These are phyloP conservation scores for Calonectria hawksworthii DNA, from an alignment of 2,329 filamentous ascomycete genomes.

Conservation along the genomic window DNA sequence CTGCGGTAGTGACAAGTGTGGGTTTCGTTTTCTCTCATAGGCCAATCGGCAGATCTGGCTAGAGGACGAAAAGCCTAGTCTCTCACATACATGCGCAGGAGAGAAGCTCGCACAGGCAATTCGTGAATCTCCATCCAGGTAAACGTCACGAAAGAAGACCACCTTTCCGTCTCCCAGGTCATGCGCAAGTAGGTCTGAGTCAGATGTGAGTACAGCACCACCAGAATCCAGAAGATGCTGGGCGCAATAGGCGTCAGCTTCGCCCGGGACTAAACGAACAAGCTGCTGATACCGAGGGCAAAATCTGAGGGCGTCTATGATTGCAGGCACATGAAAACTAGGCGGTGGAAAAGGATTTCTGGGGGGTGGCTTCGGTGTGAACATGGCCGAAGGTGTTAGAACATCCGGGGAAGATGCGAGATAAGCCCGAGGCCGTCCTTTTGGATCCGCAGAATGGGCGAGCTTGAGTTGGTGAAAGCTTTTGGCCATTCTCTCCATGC, in stretches of 20 bases:
- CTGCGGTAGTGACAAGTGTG: constrained; percentile 48
- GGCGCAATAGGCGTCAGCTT: constrained; percentile 89
- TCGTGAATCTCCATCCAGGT: constrained; percentile 47
- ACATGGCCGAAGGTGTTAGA: constrained; percentile 36
- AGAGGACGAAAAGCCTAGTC: constrained; percentile 55
- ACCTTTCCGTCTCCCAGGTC: constrained; percentile 77
- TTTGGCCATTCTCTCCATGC: constrained; percentile 71
- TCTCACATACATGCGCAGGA: constrained; percentile 55
- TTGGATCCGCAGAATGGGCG: constrained; percentile 52
- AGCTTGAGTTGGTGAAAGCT: constrained; percentile 69
- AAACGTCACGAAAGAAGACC: constrained; percentile 77
- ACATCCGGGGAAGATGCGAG: constrained; percentile 33
- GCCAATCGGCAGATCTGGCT: constrained; percentile 50
- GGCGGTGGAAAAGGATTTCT: constrained; percentile 60
- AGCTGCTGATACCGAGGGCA: constrained; percentile 58
- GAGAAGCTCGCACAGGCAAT: constrained; percentile 47
- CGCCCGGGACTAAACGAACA: constrained; percentile 78
- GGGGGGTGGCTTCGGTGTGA: constrained; percentile 38
- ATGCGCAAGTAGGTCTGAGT: constrained; percentile 87
- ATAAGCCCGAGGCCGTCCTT: constrained; percentile 43
- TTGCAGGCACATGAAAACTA: constrained; percentile 83
- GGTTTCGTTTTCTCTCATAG: constrained; percentile 51
- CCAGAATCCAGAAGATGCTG: constrained; percentile 67
- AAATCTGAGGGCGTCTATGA: constrained; percentile 77
- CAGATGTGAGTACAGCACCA: constrained; percentile 80